phyloP scores from a whole-genome alignment of 2,329 filamentous ascomycete species.

The Fusarium lateritium region DNA sequence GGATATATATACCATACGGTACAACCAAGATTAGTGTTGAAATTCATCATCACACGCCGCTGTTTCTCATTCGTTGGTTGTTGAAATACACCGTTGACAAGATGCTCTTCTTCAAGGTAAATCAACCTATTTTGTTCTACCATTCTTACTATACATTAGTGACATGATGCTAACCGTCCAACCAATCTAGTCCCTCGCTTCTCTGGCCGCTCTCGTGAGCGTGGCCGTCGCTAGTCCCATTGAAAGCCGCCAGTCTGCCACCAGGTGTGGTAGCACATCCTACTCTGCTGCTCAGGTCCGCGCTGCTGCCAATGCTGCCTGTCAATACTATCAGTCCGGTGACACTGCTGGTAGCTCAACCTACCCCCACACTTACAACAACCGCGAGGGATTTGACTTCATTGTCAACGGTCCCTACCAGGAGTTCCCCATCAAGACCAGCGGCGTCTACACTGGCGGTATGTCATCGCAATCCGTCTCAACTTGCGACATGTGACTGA shows the following conservation, averaged over 20 bases:
- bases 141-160: too few species aligned
- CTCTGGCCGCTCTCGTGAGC: conserved; percentile 50
- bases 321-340: conserved; percentile 42
- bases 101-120: conserved; percentile 45
- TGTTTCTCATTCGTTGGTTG: conserved; percentile 1
- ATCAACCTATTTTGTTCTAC: rapidly evolving
- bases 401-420: conserved; percentile 54
- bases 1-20: conserved; percentile 1
- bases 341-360: conserved; percentile 49
- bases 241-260: conserved; percentile 43
- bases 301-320: conserved; percentile 50
- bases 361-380: conserved; percentile 59
- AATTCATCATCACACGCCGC: neutral
- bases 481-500: neutral
- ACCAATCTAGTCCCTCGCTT: conserved; percentile 37
- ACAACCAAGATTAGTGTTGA: neutral
- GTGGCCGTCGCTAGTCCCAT: conserved; percentile 50
- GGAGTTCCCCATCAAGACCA: conserved; percentile 56
- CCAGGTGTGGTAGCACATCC: conserved; percentile 51
- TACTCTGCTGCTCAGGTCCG: conserved; percentile 50
- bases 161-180: neutral
- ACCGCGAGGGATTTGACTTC: conserved; percentile 57
- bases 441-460: conserved; percentile 56
- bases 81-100: conserved; percentile 12
- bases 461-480: neutral